Conservation (phyloP, 192 early-diverging fungal genomes). For the Funneliformis geosporum region DNA sequence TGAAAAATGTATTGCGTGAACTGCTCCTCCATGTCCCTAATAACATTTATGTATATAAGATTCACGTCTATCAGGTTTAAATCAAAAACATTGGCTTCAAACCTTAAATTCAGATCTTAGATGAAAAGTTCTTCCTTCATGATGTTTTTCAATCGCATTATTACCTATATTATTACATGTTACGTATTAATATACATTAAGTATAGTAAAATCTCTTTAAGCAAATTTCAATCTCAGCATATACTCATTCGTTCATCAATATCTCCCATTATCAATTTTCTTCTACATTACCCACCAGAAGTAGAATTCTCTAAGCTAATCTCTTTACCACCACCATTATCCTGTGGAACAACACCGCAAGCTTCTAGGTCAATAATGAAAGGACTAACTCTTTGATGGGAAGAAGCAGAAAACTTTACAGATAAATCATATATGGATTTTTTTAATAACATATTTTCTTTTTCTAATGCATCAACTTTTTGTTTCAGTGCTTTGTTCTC, state of each 20-base stretch:
- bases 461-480: slow-evolving; percentile 67
- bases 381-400: slow-evolving; percentile 41
- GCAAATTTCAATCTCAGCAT: no score
- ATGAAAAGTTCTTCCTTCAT: slow-evolving; percentile 59
- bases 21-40: slow-evolving; percentile 85
- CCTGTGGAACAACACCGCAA: slow-evolving; percentile 32
- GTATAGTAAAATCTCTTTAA: no score
- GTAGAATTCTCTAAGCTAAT: slow-evolving; percentile 20
- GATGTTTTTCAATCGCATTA: slow-evolving; percentile 33
- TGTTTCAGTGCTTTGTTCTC: slow-evolving; percentile 74
- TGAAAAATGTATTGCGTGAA: slow-evolving; percentile 90
- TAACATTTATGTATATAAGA: not conserved
- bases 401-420: slow-evolving; percentile 60
- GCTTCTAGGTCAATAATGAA: slow-evolving; percentile 44
- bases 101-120: slow-evolving; percentile 71
- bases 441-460: slow-evolving; percentile 80
- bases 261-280: no score
- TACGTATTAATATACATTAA: not conserved
- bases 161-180: not conserved
- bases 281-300: slow-evolving; percentile 7
- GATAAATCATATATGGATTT: slow-evolving; percentile 84
- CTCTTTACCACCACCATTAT: slow-evolving; percentile 21
- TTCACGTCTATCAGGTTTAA: not conserved
- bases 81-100: not conserved
- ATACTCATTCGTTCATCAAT: no score